Percentiles rank a stretch among this genome's conserved stretches.
Conservation (phyloP, 805 yeast genomes). For the Candida sanyiensis region DNA sequence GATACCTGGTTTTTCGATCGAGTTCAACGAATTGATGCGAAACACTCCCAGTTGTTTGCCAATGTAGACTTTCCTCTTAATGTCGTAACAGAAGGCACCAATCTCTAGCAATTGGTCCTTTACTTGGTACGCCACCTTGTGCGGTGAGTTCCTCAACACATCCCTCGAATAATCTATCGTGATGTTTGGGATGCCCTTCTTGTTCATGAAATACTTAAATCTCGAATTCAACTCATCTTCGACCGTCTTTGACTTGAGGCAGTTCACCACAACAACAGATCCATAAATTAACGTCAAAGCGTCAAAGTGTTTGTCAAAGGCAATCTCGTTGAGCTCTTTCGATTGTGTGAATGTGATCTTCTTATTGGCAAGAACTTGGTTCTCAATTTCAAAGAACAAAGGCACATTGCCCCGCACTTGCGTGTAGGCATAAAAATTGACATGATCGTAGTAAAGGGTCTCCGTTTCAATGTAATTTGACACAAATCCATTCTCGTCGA, state of each 20-base stretch:
- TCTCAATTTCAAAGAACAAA: constrained; percentile 88
- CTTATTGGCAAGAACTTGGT: constrained; percentile 63
- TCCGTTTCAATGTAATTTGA: constrained; percentile 92
- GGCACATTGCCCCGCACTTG: constrained; percentile 93
- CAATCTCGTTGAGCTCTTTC: constrained; percentile 77
- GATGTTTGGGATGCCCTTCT: constrained; percentile 28
- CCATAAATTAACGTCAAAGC: constrained; percentile 71
- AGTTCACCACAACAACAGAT: constrained; percentile 74
- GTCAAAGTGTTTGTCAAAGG: constrained; percentile 79
- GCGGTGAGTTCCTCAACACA: constrained; percentile 32
- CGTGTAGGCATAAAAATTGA: constrained; percentile 60
- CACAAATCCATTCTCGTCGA: constrained; percentile 88
- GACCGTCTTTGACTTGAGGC: constrained; percentile 61
- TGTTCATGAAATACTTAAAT: constrained; percentile 49
- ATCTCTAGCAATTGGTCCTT: constrained; percentile 67
- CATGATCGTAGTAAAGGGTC: constrained; percentile 51
- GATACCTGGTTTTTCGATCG: constrained; percentile 81
- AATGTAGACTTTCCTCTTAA: constrained; percentile 47
- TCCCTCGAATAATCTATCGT: constrained; percentile 34
- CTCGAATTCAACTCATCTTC: constrained; percentile 65
- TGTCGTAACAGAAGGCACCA: constrained; percentile 80
- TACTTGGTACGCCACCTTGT: constrained; percentile 44
- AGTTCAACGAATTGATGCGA: constrained; percentile 83
- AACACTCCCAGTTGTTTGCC: constrained; percentile 89
- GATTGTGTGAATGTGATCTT: constrained; percentile 77